Evolutionary conservation across 257 asterid species (phyloP).

Genomic region (Ballota nigra): DNA sequence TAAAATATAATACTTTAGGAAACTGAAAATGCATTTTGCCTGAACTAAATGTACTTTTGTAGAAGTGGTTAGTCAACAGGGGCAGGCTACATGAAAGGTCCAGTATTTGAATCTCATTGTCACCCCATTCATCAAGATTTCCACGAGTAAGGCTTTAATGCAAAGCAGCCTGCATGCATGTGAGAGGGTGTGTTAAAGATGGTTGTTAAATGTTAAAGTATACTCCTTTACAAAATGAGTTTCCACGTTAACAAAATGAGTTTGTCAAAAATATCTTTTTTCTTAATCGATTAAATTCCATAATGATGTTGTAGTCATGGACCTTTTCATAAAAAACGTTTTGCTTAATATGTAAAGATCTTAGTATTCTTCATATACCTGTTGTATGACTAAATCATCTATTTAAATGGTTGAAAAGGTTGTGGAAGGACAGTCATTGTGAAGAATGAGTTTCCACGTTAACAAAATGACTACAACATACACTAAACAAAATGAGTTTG

Average conservation of each 20-base stretch:
- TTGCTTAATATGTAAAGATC: background rate
- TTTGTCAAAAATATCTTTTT: no score
- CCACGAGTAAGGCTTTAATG: no score
- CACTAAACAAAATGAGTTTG: no score
- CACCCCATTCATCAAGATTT: no score
- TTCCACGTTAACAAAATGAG: no score
- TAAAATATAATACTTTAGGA: background rate
- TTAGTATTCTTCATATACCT: background rate
- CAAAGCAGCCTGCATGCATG: background rate
- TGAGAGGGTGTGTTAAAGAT: background rate
- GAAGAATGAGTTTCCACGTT: constrained; percentile 9
- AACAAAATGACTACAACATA: no score
- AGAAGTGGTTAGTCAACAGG: background rate
- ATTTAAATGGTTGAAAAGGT: background rate
- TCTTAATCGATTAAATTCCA: background rate
- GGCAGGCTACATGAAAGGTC: no score
- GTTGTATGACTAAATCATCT: background rate
- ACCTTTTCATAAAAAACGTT: background rate
- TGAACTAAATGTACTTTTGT: background rate
- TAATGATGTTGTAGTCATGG: background rate
- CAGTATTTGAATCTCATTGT: no score
- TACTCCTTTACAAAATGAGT: background rate
- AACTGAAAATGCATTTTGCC: background rate
- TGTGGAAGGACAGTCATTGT: background rate
- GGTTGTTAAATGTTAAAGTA: background rate